Evolutionary conservation across 1,284 basidiomycete species (phyloP), one percentile per base, ranked within the genome.

Genomic region (Coriolopsis trogii): DNA sequence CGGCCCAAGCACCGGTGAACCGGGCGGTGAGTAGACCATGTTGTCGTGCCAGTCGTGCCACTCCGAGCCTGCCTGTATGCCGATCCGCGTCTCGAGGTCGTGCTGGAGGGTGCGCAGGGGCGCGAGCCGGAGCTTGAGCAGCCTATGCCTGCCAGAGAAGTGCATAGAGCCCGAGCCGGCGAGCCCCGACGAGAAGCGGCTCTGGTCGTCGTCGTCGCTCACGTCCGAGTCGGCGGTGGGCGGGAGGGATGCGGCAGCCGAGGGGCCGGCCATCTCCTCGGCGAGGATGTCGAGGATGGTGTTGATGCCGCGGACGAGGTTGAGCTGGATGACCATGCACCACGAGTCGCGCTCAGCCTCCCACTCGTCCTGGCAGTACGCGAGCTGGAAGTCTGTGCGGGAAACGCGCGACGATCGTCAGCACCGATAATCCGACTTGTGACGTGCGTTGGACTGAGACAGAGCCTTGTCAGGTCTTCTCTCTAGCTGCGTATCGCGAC

Each of bases 291-390:
- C 77, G 15, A 87, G 72, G 41, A 89, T 79, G 38, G 68, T 67
- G 59, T 82, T 79, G 62, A 88, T 76, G 57, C 84, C 86, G 53
- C 86, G 81, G 51, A 89, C 77, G 65, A 91, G 79, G 66, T 91
- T 85, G 65, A 91, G 79, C 63, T 85, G 84, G 58, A 91, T 84
- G 56, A 91, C 85, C 7, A 79, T 73, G 16, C 85, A 80, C 89
- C 89, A 91, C 26, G 85, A 80, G 3, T 75, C 70, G 43, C 81
- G 81, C 61, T 90, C 85, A 54, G 84, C 80, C 3, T 76, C 74
- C 83, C 89, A 87, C 63, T 85, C 80, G 45, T 76, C 73, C 24
- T 74, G 74, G 16, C 87, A 82, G 60, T 87, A 87, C 4, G 79
- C 80, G 2, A 91, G 68, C 60, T 88, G 86, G 61, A 90, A 91